Evolutionary conservation across 805 yeast genomes (phyloP), one percentile per base, ranked within the genome.

Genomic region (Candida awuae): DNA sequence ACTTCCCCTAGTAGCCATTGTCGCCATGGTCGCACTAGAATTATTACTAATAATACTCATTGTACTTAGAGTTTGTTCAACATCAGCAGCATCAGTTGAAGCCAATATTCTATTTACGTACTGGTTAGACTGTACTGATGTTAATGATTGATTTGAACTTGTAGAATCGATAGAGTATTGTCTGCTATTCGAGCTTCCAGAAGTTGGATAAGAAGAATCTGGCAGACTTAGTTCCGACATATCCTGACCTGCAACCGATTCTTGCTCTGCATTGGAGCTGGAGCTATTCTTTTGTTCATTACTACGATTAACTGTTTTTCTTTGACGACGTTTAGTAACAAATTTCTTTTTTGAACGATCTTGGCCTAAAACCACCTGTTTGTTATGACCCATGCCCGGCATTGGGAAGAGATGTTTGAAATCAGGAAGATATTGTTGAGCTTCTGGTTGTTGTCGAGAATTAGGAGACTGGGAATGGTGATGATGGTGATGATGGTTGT

Each of bases 361-460:
- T 38, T 35, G 41, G 7, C 34, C 26, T 10, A 40, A n/a, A n/a
- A 40, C 35, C 9, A 43, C 42, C 10, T 49, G 32, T 16, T 47
- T 37, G 8, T 42, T 40, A 34, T 45, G 49, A 15, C 46, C 46
- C 43, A 46, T 39, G 43, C 49, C 45, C 13, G 57, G 57, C 37
- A 54, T 52, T 17, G 57, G 57, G 35, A 54, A 53, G 6, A 52
- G 47, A 7, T 54, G 48, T 34, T 46, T 47, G 25, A 49, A 52
- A 25, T 53, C 56, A 3, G 53, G 41, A 10, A 33, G 19, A 19
- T 28, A 25, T 15, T 7, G 19, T 15, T 34, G 20, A 17, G 18
- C 9, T 22, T 17, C 29, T 14, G 10, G 28, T 25, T 31, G 29
- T 9, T 14, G 16, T n/a, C 9, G 18, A 8, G 21, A 26, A 14